These are phyloP conservation scores for Artemisia argyi DNA, from an alignment of 129 eudicot species.

Conservation along the genomic window DNA sequence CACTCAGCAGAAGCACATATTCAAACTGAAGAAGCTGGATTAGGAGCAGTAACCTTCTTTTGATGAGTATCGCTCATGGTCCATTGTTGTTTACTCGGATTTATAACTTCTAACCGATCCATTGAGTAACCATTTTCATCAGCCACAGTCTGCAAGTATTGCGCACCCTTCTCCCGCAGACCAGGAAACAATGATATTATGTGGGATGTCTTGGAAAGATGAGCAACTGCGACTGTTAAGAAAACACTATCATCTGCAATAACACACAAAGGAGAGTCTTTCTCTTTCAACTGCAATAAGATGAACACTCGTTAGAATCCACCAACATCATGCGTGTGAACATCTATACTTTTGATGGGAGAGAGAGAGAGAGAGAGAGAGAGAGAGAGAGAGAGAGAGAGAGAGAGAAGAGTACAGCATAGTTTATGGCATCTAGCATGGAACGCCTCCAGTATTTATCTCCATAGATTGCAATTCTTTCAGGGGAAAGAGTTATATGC, in stretches of 20 bases:
- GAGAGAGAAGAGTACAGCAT: conserved; percentile 39
- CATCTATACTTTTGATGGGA: not conserved
- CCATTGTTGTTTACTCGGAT: conserved; percentile 37
- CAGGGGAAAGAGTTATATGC: conserved; percentile 55
- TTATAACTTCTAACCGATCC: conserved; percentile 52
- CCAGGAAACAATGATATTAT: conserved; percentile 73
- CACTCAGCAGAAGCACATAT: not conserved
- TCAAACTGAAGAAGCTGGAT: not conserved
- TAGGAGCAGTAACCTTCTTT: conserved; percentile 44
- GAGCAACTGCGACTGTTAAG: conserved; percentile 59
- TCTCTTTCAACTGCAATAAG: conserved; percentile 57
- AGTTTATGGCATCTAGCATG: conserved; percentile 52
- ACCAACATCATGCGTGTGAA: not conserved
- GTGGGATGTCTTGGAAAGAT: conserved; percentile 54
- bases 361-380: no score
- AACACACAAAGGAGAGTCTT: conserved; percentile 54
- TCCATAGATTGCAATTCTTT: conserved; percentile 80
- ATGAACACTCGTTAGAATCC: conserved; percentile 19
- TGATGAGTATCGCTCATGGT: conserved; percentile 45
- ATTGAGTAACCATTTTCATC: conserved; percentile 59
- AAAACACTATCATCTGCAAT: conserved; percentile 87
- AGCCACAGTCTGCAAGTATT: conserved; percentile 65
- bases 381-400: no score
- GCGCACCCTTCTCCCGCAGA: conserved; percentile 58
- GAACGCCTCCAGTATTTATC: conserved; percentile 59